A percentile compares a stretch with the other conserved stretches of the same genome.
Evolutionary conservation across 2,329 filamentous ascomycete species (phyloP).

Genomic region (Hymenoscyphus scutula): DNA sequence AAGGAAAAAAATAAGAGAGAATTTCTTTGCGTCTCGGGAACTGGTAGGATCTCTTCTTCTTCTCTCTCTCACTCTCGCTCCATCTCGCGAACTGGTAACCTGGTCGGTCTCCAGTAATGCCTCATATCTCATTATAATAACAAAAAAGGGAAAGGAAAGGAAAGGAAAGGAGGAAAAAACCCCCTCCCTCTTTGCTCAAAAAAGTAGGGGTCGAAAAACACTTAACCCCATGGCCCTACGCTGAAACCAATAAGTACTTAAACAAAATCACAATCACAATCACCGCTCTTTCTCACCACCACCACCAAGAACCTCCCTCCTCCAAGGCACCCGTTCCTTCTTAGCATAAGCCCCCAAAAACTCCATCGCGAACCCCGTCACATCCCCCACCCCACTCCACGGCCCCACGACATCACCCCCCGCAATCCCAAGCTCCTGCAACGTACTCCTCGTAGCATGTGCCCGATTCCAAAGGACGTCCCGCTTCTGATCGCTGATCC

Average conservation of each 20-base stretch:
- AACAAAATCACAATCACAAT: not conserved
- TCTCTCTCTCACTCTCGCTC: not conserved
- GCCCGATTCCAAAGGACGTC: constrained; percentile 28
- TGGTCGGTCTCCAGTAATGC: not conserved
- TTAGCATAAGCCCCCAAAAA: constrained; percentile 46
- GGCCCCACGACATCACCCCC: constrained; percentile 36
- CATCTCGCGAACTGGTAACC: not conserved
- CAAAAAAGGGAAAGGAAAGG: not conserved
- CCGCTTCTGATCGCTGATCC: constrained; percentile 31
- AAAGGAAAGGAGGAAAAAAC: no score
- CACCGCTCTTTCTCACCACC: no score
- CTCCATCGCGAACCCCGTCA: constrained; percentile 43
- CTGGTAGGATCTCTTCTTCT: no score
- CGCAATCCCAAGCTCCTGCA: constrained; percentile 39
- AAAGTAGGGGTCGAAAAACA: no score
- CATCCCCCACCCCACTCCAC: constrained; percentile 43
- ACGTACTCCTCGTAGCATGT: constrained; percentile 32
- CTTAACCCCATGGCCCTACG: no score
- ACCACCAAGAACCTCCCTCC: constrained; percentile 14
- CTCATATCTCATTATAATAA: not conserved
- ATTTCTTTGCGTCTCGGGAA: no score
- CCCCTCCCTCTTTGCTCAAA: no score
- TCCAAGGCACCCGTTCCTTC: constrained; percentile 43
- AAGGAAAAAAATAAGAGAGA: no score
- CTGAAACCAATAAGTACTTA: not conserved